phyloP scores from a whole-genome alignment of 345 rosid species.

The Aquilaria sinensis region DNA sequence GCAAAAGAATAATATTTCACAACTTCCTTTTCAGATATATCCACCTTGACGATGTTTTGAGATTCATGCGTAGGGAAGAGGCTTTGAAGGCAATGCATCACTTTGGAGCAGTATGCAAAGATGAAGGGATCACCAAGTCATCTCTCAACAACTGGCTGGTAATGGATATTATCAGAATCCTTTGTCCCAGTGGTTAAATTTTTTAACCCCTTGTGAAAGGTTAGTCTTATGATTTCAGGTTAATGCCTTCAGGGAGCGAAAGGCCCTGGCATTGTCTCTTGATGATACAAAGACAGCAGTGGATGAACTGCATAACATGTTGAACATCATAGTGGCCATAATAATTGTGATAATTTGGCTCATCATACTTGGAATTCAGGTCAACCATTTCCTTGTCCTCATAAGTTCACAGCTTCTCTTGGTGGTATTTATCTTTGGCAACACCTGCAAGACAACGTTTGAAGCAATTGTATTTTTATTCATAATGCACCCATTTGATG shows the following conservation, averaged over 20 bases:
- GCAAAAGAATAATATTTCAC: not conserved
- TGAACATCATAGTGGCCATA: conserved; percentile 28
- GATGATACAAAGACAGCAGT: conserved; percentile 51
- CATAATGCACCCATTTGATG: conserved; percentile 48
- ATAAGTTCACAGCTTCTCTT: conserved; percentile 44
- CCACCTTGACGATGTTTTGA: conserved; percentile 29
- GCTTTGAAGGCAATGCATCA: conserved; percentile 22
- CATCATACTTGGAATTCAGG: conserved; percentile 39
- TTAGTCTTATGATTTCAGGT: conserved; percentile 17
- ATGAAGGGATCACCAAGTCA: conserved; percentile 23
- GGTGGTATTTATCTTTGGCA: conserved; percentile 39
- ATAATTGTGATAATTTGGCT: conserved; percentile 38
- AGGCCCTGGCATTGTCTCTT: conserved; percentile 40
- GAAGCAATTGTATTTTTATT: conserved; percentile 52
- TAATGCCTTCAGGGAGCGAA: conserved; percentile 32
- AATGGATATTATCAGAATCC: conserved; percentile 2
- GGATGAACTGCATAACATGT: conserved; percentile 44
- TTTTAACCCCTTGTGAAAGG: not conserved
- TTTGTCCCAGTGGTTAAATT: not conserved
- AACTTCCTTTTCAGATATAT: conserved; percentile 22
- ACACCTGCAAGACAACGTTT: conserved; percentile 43
- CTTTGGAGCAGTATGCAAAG: conserved; percentile 20
- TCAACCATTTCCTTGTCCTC: conserved; percentile 39
- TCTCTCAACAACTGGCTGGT: conserved; percentile 40
- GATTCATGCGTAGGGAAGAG: conserved; percentile 36